Evolutionary conservation across 495 filamentous ascomycete species (phyloP).

Genomic region (Bombardia bombarda): DNA sequence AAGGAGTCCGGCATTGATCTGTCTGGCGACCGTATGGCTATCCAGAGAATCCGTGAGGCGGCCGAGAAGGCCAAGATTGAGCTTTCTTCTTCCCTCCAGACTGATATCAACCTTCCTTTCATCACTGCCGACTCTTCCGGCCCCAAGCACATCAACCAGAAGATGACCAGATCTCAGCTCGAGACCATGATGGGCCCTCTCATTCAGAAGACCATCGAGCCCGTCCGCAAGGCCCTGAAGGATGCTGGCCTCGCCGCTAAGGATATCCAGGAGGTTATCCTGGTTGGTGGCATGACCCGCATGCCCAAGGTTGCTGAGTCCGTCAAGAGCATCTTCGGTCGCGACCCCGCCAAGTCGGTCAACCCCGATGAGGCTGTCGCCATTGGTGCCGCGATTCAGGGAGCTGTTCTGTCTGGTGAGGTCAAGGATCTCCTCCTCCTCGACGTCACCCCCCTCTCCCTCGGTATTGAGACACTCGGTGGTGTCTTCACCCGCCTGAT

Average conservation of each 20-base stretch:
- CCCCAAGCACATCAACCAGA: constrained; percentile 95
- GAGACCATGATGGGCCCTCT: constrained; percentile 89
- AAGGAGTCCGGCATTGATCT: constrained; percentile 90
- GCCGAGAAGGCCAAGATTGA: constrained; percentile 99
- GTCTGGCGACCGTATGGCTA: constrained; percentile 91
- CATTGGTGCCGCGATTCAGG: constrained; percentile 96
- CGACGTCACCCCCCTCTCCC: constrained; percentile 94
- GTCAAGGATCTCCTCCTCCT: constrained; percentile 94
- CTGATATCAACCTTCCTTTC: constrained; percentile 98
- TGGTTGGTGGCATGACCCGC: constrained; percentile 99
- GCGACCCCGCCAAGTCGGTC: constrained; percentile 96
- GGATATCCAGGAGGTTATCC: constrained; percentile 97
- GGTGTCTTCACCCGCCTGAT: constrained; percentile 99
- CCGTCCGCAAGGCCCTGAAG: constrained; percentile 95
- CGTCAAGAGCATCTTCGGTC: constrained; percentile 95
- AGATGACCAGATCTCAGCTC: constrained; percentile 88
- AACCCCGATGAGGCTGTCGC: constrained; percentile 99
- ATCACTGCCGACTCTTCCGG: constrained; percentile 93
- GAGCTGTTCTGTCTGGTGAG: constrained; percentile 92
- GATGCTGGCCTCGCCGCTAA: constrained; percentile 89
- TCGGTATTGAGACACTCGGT: constrained; percentile 98
- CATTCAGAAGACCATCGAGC: constrained; percentile 78
- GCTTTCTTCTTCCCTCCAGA: constrained; percentile 91
- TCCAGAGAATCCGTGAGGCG: constrained; percentile 97
- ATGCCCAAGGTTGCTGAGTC: constrained; percentile 99